Conservation (phyloP, 371 early-diverging fungal species). For the Mortierella polycephala region DNA sequence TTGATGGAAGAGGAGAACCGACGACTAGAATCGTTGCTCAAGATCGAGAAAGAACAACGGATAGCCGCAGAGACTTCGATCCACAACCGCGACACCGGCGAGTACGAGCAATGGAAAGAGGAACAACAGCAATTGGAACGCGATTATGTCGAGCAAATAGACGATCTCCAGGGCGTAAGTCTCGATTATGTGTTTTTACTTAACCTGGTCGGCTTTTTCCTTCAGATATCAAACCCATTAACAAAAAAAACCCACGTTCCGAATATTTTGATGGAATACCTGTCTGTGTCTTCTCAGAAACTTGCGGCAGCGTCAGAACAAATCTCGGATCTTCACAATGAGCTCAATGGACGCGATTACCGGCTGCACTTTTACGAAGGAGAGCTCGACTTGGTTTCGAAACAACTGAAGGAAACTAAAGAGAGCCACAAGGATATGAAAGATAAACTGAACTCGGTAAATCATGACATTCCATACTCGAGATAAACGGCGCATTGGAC, state of each 20-base stretch:
- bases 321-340: constrained; percentile 31
- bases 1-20: constrained; percentile 31
- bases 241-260: no score
- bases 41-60: constrained; percentile 26
- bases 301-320: constrained; percentile 25
- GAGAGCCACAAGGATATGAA: constrained; percentile 48
- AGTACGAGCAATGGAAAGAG: constrained; percentile 19
- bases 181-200: neutral
- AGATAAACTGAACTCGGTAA: constrained; percentile 32
- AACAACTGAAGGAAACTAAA: constrained; percentile 34
- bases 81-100: constrained; percentile 16
- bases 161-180: constrained; percentile 35
- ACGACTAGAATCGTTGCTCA: constrained; percentile 27
- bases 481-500: no score
- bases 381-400: constrained; percentile 25
- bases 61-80: constrained; percentile 18
- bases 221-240: no score
- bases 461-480: neutral
- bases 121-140: constrained; percentile 28
- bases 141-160: constrained; percentile 13
- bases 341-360: constrained; percentile 25
- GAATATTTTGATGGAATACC: neutral
- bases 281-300: constrained; percentile 9
- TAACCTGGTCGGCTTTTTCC: no score
- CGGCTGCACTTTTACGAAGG: constrained; percentile 30